Evolutionary conservation across 495 filamentous ascomycete species (phyloP), one percentile per base, ranked within the genome.

Genomic region (Annulohypoxylon bovei): DNA sequence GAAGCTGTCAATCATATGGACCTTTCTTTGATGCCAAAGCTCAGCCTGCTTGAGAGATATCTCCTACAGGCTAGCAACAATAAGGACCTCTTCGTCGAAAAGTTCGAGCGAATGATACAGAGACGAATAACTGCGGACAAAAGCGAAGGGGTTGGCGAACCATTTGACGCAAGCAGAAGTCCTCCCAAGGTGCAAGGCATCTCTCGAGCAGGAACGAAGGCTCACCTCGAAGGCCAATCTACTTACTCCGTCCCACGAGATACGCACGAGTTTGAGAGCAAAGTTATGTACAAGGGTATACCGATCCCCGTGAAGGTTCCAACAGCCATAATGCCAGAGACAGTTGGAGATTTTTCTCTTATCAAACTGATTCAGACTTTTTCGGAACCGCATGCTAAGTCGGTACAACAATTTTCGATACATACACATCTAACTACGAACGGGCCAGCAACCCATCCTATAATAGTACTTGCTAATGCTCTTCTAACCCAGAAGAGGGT

Each of bases 291-390:
- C 80, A 92, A 97, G 78, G 91, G 92, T 67, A 95, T 98, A 54
- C 94, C 95, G 0, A 92, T 99, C 27, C 95, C 95, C 0, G 92
- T 99, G 81, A 98, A 98, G 79, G 88, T 99, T 9, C 95, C 95
- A 0, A 92, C 93, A 11, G 94, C 94, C 4, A 88, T 95, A 54
- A 94, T 93, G 82, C 93, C 94, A 4, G 95, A 99, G 77, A 97
- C 93, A 0, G 95, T 99, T 11, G 96, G 96, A 58, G 95, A 98
- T 78, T 99, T 99, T 77, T 97, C 93, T 35, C 84, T 99, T 42
- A 92, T 99, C 80, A 98, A 98, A 77, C 88, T 99, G 7, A 96
- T 99, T 69, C 93, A 97, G 69, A 96, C 90, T 35, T 99, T 98
- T 73, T 91, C 93, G 14, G 87, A 88, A 11, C 87, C 92, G 2